Base-by-base conservation (phyloP, 495 filamentous ascomycete species). In the Astrothelium subdiscretum region DNA sequence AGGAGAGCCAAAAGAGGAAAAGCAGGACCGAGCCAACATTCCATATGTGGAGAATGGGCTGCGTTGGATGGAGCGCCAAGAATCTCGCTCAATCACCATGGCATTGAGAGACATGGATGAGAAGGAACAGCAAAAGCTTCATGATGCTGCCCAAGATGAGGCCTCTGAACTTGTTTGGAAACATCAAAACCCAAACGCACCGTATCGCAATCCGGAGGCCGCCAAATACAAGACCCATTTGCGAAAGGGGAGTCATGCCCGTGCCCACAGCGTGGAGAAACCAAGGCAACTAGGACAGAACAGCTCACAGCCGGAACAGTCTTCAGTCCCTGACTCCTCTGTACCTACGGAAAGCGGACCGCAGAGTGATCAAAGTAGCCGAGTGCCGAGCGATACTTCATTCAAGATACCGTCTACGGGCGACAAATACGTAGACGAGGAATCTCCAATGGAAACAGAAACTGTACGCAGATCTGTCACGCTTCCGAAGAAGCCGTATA, bases 91-190 rank as follows among this genome's bases (percentile, higher is more conserved):
- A 6, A 70, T 96, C 51, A 83, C 89, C 6, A 81, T 87, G 71
- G 91, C 91, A 15, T 81, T 96, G 75, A 83, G 91, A 63, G 86
- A 88, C 67, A 85, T 94, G 83, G 85, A 89, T 68, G 58, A 89
- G 43, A 74, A 86, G 1, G 87, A 89, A 40, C 89, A 95, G 31
- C 73, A 78, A 58, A 79, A 82, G 31, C 62, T 95, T 27, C 86
- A 92, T 67, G 72, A 82, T 10, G 89, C 87, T 26, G 91, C 91
- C 10, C 85, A 91, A 63, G 81, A 92, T 62, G 91, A 96, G 71
- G 91, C 91, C 0, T 87, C 90, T 2, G 88, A 95, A 68, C 78
- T 95, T 3, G 90, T 96, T 24, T 94, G 85, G 83, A 85, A 85
- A 70, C 91, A 96, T 69, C 83, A 87, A 66, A 83, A 94, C 66